These are phyloP conservation scores for Raddia guianensis DNA, from an alignment of 176 grass and related monocot species.

Conservation along the genomic window DNA sequence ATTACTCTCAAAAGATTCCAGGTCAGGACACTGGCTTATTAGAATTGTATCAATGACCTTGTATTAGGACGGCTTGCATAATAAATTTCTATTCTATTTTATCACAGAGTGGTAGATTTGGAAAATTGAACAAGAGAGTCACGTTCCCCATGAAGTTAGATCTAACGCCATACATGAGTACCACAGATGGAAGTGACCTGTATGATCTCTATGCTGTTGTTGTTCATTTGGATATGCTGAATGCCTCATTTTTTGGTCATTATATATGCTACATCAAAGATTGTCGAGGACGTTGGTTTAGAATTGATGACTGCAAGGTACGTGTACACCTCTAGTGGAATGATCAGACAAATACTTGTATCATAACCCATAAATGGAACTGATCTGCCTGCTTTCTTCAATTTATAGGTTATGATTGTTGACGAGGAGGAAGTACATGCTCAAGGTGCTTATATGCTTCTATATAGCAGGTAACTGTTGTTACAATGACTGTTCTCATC, in stretches of 20 bases:
- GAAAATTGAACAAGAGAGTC: conserved; percentile 96
- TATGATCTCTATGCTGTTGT: conserved; percentile 96
- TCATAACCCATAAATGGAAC: conserved; percentile 7
- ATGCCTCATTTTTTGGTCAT: conserved; percentile 98
- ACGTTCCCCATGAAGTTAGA: conserved; percentile 80
- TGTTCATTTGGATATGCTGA: conserved; percentile 98
- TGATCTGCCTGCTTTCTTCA: conserved; percentile 33
- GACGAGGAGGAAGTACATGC: conserved; percentile 86
- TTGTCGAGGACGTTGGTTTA: conserved; percentile 66
- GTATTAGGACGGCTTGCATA: conserved; percentile 23
- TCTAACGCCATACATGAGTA: conserved; percentile 79
- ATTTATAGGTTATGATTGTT: conserved; percentile 71
- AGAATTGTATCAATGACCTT: conserved; percentile 29
- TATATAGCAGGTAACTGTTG: conserved; percentile 78
- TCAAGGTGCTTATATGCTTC: conserved; percentile 98
- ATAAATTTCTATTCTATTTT: conserved; percentile 35
- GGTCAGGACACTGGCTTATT: conserved; percentile 54
- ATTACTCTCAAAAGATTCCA: conserved; percentile 98
- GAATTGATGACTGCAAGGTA: conserved; percentile 98
- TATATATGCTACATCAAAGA: conserved; percentile 97
- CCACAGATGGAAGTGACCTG: conserved; percentile 72
- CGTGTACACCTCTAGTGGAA: conserved; percentile 27
- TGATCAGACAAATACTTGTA: conserved; percentile 18
- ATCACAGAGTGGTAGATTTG: conserved; percentile 93
- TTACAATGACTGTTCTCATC: conserved; percentile 15